Base-by-base conservation (phyloP, 2,329 filamentous ascomycete species). In the Pseudocercospora vitis region DNA sequence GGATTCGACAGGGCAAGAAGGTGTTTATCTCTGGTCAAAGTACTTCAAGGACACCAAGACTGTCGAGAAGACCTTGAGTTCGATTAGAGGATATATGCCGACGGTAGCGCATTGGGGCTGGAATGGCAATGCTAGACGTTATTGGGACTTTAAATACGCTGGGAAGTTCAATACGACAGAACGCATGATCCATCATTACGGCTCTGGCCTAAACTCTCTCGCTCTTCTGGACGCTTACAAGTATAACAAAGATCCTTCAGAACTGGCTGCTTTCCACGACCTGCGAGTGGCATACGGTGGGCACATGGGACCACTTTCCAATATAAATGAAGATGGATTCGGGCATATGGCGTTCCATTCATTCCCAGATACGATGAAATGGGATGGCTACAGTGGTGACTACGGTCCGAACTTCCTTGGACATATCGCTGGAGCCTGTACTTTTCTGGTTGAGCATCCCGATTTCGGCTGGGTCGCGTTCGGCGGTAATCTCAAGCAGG, bases 1-100 rank as follows among this genome's bases (percentile, higher is more conserved):
- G 82, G 82, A 85, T 53, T 82, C 78, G 0, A 84, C 81, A 0
- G 81, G 80, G 0, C 81, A 85, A 57, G 81, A 85, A 63, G 81
- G 81, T 0, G 78, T 84, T 0, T 84, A 82, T 55, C 81, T 81
- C 55, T 63, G 52, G 60, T 54, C 53, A 4, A 62, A 54, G 52
- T 55, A 82, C 61, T 84, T 84, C 62, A 75, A 75, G 2, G 71
- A 78, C 42, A 67, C 67, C 0, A 62, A 62, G 0, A 79, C 79
- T 0, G 73, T 71, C 0, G 65, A 65, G 1, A 83, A 83, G 59
- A 78, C 86, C 0, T 70, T 84, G 40, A 72, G 78, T 51, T 79
- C 76, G 18, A 79, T 84, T 3, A 63, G 81, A 1, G 81, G 78
- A 0, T 84, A 78, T 57, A 81, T 77, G 71, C 81, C 81, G 0